These are phyloP conservation scores for Aspergillus persii DNA, from an alignment of 2,329 filamentous ascomycete species.

Conservation along the genomic window DNA sequence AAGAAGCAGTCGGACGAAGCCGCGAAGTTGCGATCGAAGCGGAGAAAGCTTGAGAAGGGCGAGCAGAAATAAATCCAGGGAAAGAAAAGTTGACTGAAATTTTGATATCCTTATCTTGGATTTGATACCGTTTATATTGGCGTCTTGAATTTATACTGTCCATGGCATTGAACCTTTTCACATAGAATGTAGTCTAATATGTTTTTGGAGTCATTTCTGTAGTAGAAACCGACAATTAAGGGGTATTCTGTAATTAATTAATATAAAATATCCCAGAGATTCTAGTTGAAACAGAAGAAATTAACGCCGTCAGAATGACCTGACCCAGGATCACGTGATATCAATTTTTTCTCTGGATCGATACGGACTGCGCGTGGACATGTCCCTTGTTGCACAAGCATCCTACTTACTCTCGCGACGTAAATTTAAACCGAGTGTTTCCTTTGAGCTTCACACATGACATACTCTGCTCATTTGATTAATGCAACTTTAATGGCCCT, in stretches of 20 bases:
- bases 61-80: conserved; percentile 25
- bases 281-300: not conserved
- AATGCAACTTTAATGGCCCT: not conserved
- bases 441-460: not conserved
- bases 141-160: conserved; percentile 15
- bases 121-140: conserved; percentile 19
- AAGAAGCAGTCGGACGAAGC: conserved; percentile 90
- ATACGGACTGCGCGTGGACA: not conserved
- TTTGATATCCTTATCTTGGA: conserved; percentile 25
- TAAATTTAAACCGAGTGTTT: not conserved
- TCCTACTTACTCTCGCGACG: not conserved
- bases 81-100: conserved; percentile 23
- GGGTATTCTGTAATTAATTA: not conserved
- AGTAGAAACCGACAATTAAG: not conserved
- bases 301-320: not conserved
- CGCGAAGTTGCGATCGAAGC: conserved; percentile 81
- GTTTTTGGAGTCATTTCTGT: not conserved
- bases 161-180: conserved; percentile 10
- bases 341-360: conserved; percentile 7
- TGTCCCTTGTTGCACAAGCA: not conserved
- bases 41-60: conserved; percentile 77
- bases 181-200: conserved; percentile 8
- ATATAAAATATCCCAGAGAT: not conserved
- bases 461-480: not conserved
- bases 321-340: conserved; percentile 11